Evolutionary conservation across 768 basidiomycete genomes (phyloP), one percentile per base, ranked within the genome.

Genomic region (Phlegmacium glaucopus): DNA sequence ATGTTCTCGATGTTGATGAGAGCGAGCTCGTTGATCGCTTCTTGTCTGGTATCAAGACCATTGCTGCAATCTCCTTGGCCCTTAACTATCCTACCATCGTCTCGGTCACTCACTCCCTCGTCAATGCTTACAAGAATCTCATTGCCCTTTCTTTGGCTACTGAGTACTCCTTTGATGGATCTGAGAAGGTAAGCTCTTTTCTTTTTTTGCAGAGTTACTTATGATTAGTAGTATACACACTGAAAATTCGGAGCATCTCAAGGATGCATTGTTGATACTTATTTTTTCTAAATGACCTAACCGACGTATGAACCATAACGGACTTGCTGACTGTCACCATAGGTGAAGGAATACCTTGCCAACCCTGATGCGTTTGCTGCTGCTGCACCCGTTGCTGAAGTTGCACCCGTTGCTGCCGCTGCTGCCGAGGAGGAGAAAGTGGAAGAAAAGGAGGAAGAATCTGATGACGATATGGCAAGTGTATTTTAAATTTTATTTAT

Each of bases 81-180:
- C 78, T 96, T 67, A 82, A 90, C 71, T 95, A 94, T 79, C 96
- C 96, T 39, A 99, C 96, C 45, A 71, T 98, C 57, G 94, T 87
- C 55, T 97, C 95, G 36, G 85, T 98, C 56, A 71, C 79, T 38
- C 96, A 99, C 80, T 89, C 92, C 26, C 83, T 99, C 50, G 92
- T 98, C 79, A 97, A 97, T 76, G 82, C 94, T 37, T 98, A 97
- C 89, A 99, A 99, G 85, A 99, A 98, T 79, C 71, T 98, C 54
- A 72, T 99, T 54, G 88, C 92, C 32, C 69, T 98, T 57, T 85
- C 92, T 36, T 71, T 97, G 48, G 83, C 78, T 39, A 97, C 96
- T 51, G 94, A 98, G 39, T 94, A 94, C 82, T 81, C 85, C 45
- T 97, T 97, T 69, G 91, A 94, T 63, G 94, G 85, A 51, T 79